Percentiles rank a stretch among this genome's conserved stretches.
Conservation (phyloP, 305 asterid species). For the Fraxinus greggii region DNA sequence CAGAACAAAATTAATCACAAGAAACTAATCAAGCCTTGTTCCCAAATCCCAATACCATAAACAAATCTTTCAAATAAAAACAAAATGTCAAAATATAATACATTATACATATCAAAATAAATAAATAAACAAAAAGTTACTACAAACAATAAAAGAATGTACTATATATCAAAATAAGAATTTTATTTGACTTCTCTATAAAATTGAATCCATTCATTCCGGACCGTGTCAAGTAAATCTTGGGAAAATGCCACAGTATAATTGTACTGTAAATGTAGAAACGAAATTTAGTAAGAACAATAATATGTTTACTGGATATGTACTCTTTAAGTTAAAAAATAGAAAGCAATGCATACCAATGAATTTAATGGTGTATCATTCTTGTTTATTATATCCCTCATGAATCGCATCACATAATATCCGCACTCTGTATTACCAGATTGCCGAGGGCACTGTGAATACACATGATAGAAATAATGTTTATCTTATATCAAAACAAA, state of each 20-base stretch:
- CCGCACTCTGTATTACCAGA: neutral
- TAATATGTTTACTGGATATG: neutral
- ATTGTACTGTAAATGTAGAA: neutral
- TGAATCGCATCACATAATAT: neutral
- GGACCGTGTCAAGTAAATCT: neutral
- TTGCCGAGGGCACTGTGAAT: neutral
- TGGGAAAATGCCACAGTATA: neutral
- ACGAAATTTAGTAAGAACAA: neutral
- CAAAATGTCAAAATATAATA: neutral
- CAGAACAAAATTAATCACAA: neutral
- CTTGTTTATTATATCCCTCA: neutral
- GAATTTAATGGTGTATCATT: neutral
- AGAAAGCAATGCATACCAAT: neutral
- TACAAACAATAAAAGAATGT: neutral
- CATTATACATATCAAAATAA: neutral
- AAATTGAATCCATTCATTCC: neutral
- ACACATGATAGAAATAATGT: neutral
- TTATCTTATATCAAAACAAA: neutral
- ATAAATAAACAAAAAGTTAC: neutral
- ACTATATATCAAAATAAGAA: neutral
- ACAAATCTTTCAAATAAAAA: neutral
- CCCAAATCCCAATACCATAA: neutral
- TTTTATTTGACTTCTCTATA: neutral
- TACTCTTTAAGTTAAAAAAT: neutral
- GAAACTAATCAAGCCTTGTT: neutral